These are phyloP conservation scores for Candida nonsorbophila DNA, from an alignment of 805 yeast genomes.

Conservation along the genomic window DNA sequence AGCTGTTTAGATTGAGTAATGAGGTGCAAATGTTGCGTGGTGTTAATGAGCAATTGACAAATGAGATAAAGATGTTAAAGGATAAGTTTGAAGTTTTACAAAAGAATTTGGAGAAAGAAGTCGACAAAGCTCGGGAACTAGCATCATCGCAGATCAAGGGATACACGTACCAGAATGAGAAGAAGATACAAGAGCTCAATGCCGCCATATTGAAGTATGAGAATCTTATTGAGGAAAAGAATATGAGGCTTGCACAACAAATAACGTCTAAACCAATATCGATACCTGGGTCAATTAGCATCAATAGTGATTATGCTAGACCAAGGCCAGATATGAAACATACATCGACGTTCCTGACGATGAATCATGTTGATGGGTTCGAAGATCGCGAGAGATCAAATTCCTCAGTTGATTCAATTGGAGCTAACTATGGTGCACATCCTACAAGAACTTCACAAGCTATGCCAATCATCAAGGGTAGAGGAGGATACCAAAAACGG, in stretches of 20 bases:
- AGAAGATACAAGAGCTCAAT: conserved; percentile 28
- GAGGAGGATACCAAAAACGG: conserved; percentile 42
- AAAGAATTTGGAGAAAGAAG: conserved; percentile 17
- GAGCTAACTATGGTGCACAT: conserved; percentile 3
- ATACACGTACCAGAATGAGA: conserved; percentile 24
- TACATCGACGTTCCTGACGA: no score
- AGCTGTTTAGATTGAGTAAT: conserved; percentile 7
- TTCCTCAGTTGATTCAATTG: not conserved
- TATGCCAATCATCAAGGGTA: conserved; percentile 34
- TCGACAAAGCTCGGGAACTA: conserved; percentile 19
- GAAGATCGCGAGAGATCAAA: no score
- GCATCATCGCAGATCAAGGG: conserved; percentile 18
- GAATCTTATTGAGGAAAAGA: conserved; percentile 30
- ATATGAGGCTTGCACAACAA: conserved; percentile 26
- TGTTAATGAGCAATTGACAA: conserved; percentile 11
- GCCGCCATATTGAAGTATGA: conserved; percentile 27
- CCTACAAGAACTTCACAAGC: conserved; percentile 6
- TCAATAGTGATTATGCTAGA: conserved; percentile 3
- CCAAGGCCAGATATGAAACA: no score
- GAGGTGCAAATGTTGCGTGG: conserved; percentile 15
- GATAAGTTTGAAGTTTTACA: conserved; percentile 10
- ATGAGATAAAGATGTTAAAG: conserved; percentile 12
- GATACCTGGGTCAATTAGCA: conserved; percentile 18
- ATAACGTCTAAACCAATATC: conserved; percentile 34
- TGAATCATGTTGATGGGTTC: no score